These are phyloP conservation scores for Davidsoniella eucalypti DNA, from an alignment of 2,329 filamentous ascomycete genomes.

Conservation along the genomic window DNA sequence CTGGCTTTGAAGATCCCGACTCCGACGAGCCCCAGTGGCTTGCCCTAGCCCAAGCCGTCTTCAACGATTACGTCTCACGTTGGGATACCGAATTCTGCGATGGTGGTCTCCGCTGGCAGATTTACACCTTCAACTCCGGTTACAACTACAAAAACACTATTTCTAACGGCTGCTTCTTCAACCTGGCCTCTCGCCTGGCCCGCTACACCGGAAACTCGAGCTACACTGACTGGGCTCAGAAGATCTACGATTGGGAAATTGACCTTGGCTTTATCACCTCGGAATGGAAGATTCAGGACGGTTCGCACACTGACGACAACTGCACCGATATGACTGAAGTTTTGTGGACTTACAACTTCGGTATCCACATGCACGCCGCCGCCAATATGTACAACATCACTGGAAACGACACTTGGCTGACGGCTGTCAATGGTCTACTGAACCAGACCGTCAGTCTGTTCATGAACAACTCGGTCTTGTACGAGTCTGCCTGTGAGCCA, in stretches of 20 bases:
- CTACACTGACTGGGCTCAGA: slow-evolving; percentile 60
- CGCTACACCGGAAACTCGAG: slow-evolving; percentile 65
- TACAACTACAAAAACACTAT: slow-evolving; percentile 54
- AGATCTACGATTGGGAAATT: slow-evolving; percentile 49
- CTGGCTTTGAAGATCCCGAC: slow-evolving; percentile 54
- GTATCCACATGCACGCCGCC: slow-evolving; percentile 45
- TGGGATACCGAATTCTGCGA: slow-evolving; percentile 51
- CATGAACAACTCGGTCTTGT: slow-evolving; percentile 36
- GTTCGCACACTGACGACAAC: slow-evolving; percentile 22
- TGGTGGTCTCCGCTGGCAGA: slow-evolving; percentile 74
- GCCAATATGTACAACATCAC: slow-evolving; percentile 50
- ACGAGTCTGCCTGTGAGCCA: slow-evolving; percentile 51
- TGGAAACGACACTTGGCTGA: slow-evolving; percentile 34
- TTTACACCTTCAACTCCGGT: slow-evolving; percentile 61
- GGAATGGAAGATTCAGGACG: slow-evolving; percentile 39
- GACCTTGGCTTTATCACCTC: slow-evolving; percentile 37
- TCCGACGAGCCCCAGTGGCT: slow-evolving; percentile 54
- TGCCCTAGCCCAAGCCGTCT: slow-evolving; percentile 61
- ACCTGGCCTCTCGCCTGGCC: slow-evolving; percentile 53
- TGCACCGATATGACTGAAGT: slow-evolving; percentile 36
- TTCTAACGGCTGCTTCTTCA: slow-evolving; percentile 54
- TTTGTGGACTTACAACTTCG: slow-evolving; percentile 51
- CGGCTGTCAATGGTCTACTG: slow-evolving; percentile 41
- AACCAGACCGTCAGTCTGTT: slow-evolving; percentile 35
- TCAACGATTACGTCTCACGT: slow-evolving; percentile 57